Conservation (phyloP, 2,329 filamentous ascomycete genomes). For the Epicoccum nigrum region DNA sequence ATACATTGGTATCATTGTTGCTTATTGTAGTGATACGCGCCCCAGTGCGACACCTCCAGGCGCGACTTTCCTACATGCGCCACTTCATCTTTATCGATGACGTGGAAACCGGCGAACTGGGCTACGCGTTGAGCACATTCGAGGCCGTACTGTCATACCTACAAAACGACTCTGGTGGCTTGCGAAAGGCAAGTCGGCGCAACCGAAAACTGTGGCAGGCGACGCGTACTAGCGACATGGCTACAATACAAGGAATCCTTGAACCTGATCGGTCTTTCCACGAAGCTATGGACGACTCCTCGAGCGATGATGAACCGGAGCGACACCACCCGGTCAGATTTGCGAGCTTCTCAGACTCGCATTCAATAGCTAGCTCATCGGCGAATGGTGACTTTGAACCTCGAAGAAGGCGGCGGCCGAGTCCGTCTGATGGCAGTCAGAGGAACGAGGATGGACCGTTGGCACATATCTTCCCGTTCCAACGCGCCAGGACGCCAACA, state of each 20-base stretch:
- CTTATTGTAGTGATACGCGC: conserved; percentile 92
- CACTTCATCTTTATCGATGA: conserved; percentile 98
- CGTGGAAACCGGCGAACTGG: conserved; percentile 93
- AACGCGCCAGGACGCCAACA: conserved; percentile 63
- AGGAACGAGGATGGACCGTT: conserved; percentile 55
- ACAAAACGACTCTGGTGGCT: conserved; percentile 76
- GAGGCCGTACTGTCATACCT: conserved; percentile 93
- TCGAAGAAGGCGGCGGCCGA: conserved; percentile 27
- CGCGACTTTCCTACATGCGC: conserved; percentile 90
- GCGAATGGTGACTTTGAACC: conserved; percentile 38
- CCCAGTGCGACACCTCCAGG: conserved; percentile 84
- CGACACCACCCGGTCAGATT: conserved; percentile 40
- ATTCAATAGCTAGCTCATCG: conserved; percentile 35
- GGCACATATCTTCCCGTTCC: conserved; percentile 90
- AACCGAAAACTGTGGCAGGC: conserved; percentile 91
- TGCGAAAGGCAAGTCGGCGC: conserved; percentile 82
- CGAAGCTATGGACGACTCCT: conserved; percentile 35
- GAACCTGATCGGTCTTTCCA: conserved; percentile 66
- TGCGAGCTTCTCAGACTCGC: conserved; percentile 38
- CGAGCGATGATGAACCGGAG: conserved; percentile 36
- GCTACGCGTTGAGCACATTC: conserved; percentile 93
- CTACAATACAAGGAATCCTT: conserved; percentile 77
- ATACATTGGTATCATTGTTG: conserved; percentile 89
- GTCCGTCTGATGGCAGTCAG: conserved; percentile 26
- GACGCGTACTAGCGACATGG: conserved; percentile 75